These are phyloP conservation scores for Penicillium coprophilum DNA, from an alignment of 495 filamentous ascomycete species.

Conservation along the genomic window DNA sequence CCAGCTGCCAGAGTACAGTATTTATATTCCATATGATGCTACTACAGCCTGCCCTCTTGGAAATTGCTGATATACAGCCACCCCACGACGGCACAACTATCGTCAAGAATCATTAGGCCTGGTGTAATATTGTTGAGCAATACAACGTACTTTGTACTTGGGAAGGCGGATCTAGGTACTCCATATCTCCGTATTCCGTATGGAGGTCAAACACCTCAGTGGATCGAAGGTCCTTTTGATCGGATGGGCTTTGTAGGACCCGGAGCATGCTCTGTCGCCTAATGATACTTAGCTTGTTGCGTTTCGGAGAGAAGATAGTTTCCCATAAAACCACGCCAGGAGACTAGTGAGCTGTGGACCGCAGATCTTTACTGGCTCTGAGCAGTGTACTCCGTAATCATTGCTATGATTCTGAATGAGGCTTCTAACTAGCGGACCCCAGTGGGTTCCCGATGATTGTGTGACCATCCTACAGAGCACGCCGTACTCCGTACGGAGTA, in stretches of 20 bases:
- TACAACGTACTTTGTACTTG: slow-evolving; percentile 45
- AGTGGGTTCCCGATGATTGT: slow-evolving; percentile 50
- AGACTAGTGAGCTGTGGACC: slow-evolving; percentile 39
- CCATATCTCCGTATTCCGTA: no score
- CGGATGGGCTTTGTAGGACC: slow-evolving; percentile 48
- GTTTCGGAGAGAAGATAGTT: slow-evolving; percentile 43
- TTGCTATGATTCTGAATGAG: slow-evolving; percentile 50
- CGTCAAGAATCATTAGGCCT: slow-evolving; percentile 21
- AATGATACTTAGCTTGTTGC: slow-evolving; percentile 39
- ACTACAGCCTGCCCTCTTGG: slow-evolving; percentile 40
- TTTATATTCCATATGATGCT: slow-evolving; percentile 36
- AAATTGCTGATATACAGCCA: slow-evolving; percentile 44
- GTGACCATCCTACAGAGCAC: slow-evolving; percentile 47
- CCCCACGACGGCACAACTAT: slow-evolving; percentile 27
- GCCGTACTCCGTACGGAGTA: no score
- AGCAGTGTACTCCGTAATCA: slow-evolving; percentile 46
- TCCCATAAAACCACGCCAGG: slow-evolving; percentile 20
- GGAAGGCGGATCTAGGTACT: slow-evolving; percentile 37
- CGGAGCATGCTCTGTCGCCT: slow-evolving; percentile 26
- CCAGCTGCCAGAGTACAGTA: no score
- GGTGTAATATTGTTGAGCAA: slow-evolving; percentile 42
- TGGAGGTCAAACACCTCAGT: slow-evolving; percentile 35
- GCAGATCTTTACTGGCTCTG: slow-evolving; percentile 49
- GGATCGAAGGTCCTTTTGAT: slow-evolving; percentile 44
- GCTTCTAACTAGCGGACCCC: slow-evolving; percentile 42